A percentile compares a stretch with the other conserved stretches of the same genome.
Conservation (phyloP, 148 eudicot genomes). For the Rhododendron griersonianum region DNA sequence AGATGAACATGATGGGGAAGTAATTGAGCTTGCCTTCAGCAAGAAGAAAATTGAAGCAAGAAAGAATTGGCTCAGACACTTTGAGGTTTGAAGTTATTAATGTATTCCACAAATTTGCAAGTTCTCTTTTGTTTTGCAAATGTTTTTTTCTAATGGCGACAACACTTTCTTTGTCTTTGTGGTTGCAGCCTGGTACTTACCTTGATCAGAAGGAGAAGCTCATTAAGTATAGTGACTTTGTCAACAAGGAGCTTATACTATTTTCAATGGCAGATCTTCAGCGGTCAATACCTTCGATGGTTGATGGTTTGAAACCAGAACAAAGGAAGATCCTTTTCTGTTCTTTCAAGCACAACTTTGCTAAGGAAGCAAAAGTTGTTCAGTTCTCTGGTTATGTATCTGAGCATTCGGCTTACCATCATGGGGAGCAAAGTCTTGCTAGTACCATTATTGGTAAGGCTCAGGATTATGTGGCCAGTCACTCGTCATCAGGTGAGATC, state of each 20-base stretch:
- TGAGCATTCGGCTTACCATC: conserved; percentile 90
- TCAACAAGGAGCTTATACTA: conserved; percentile 86
- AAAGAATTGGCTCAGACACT: conserved; percentile 84
- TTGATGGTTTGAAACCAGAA: conserved; percentile 93
- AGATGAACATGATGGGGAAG: conserved; percentile 72
- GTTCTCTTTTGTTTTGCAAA: background rate
- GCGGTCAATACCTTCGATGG: conserved; percentile 86
- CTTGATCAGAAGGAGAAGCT: conserved; percentile 61
- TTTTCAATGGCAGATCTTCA: conserved; percentile 91
- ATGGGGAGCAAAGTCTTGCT: conserved; percentile 83
- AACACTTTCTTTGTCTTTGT: background rate
- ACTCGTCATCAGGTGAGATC: conserved; percentile 58
- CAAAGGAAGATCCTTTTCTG: conserved; percentile 91
- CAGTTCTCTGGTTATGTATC: conserved; percentile 88
- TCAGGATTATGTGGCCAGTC: conserved; percentile 73
- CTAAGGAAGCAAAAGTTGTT: conserved; percentile 64
- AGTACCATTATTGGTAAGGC: conserved; percentile 94
- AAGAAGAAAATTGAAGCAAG: conserved; percentile 95
- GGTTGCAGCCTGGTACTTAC: conserved; percentile 53
- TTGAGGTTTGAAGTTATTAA: conserved; percentile 43
- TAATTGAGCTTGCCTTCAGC: conserved; percentile 95
- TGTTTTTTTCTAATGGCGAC: background rate
- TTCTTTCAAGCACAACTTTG: conserved; percentile 70
- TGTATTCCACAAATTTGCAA: background rate
- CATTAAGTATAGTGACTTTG: conserved; percentile 80